Evolutionary conservation across 2,329 filamentous ascomycete species (phyloP).

Genomic region (Calonectria pseudoturangicola): DNA sequence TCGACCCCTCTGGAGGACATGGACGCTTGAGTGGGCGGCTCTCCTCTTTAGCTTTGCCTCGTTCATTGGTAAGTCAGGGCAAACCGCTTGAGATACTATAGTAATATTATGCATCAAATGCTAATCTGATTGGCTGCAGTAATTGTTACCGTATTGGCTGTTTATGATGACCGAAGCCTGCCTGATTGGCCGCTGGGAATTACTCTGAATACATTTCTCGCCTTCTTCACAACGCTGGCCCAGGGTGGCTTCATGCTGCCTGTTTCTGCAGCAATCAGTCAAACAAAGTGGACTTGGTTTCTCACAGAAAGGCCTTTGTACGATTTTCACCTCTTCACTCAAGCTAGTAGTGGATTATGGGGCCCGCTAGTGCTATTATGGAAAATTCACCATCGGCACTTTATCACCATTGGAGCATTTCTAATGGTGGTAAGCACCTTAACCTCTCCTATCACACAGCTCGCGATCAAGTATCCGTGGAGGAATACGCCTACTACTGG

Average conservation of each 20-base stretch:
- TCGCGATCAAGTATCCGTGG: background rate
- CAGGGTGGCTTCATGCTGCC: constrained; percentile 5
- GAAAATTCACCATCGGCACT: background rate
- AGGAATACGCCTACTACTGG: background rate
- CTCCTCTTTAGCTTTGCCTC: background rate
- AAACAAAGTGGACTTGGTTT: constrained; percentile 11
- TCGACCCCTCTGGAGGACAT: background rate
- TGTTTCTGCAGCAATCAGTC: constrained; percentile 11
- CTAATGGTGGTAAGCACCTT: constrained; percentile 2
- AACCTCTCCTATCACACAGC: background rate
- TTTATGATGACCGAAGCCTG: background rate
- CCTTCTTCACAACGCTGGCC: constrained; percentile 11
- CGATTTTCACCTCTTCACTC: constrained; percentile 7
- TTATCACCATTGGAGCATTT: background rate
- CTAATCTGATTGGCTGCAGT: background rate
- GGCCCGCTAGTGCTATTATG: background rate
- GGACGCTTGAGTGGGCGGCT: background rate
- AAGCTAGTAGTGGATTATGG: constrained; percentile 9
- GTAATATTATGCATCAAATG: background rate
- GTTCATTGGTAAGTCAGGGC: background rate
- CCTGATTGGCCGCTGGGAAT: constrained; percentile 5
- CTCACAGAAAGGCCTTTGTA: background rate
- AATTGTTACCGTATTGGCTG: background rate
- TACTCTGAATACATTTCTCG: constrained; percentile 12
- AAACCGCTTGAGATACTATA: background rate